Evolutionary conservation across 306 rosid genomes (phyloP).

Genomic region (Ammopiptanthus mongolicus): DNA sequence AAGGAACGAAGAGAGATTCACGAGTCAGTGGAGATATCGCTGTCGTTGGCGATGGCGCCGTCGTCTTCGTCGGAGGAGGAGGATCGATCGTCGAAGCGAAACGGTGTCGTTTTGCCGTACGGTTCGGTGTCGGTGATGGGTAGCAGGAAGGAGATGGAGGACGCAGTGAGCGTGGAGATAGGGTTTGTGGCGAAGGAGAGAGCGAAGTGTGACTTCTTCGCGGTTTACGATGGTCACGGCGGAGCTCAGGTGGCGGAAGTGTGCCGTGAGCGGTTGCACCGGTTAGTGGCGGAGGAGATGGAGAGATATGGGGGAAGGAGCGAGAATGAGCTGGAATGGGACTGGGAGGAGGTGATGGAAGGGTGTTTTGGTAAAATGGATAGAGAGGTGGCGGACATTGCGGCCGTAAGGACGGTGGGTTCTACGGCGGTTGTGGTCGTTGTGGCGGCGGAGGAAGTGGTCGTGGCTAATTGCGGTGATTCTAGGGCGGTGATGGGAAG

Average conservation of each 20-base stretch:
- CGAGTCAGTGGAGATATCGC: constrained; percentile 27
- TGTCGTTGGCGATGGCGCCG: constrained; percentile 25
- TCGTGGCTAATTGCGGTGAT: constrained; percentile 87
- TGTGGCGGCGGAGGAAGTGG: constrained; percentile 38
- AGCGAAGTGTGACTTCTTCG: constrained; percentile 55
- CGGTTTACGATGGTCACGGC: constrained; percentile 87
- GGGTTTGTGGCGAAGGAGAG: constrained; percentile 32
- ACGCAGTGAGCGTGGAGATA: constrained; percentile 62
- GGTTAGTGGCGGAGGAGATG: constrained; percentile 57
- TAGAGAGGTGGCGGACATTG: constrained; percentile 42
- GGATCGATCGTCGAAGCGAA: not conserved
- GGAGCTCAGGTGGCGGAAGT: constrained; percentile 64
- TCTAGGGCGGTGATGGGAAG: constrained; percentile 74
- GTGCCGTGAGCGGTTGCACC: constrained; percentile 57
- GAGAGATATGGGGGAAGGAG: not conserved
- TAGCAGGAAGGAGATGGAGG: constrained; percentile 85
- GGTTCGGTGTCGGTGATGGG: constrained; percentile 73
- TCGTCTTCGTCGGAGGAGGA: constrained; percentile 19
- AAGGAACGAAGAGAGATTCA: not conserved
- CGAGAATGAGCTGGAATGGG: constrained; percentile 30
- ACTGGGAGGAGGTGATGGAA: constrained; percentile 75
- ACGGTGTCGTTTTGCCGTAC: constrained; percentile 21
- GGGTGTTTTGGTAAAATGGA: constrained; percentile 75
- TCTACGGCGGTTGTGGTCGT: constrained; percentile 65
- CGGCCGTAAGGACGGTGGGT: constrained; percentile 54